Evolutionary conservation across 768 basidiomycete genomes (phyloP).

Genomic region (Tricholoma matsutake): DNA sequence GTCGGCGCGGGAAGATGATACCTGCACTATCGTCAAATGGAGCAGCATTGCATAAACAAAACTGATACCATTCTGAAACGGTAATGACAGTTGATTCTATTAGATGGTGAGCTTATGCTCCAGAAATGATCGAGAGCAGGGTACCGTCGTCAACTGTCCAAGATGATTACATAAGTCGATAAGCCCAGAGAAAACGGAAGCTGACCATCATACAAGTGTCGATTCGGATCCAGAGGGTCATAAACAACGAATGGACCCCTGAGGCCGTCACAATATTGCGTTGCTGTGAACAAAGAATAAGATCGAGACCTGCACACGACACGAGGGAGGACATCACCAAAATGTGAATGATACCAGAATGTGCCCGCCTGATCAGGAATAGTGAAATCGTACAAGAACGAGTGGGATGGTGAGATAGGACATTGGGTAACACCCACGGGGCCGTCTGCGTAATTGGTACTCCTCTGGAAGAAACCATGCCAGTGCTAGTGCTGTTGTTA

Average conservation of each 20-base stretch:
- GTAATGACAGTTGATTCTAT: slow-evolving; percentile 34
- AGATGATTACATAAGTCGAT: background rate
- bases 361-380: slow-evolving; percentile 31
- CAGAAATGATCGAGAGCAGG: background rate
- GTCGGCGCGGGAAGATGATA: slow-evolving; percentile 16
- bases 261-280: slow-evolving; percentile 20
- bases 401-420: slow-evolving; percentile 30
- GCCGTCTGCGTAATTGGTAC: slow-evolving; percentile 32
- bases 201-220: slow-evolving; percentile 4
- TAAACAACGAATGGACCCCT: slow-evolving; percentile 14
- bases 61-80: slow-evolving; percentile 38
- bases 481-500: slow-evolving; percentile 22
- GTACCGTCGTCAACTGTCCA: slow-evolving; percentile 1
- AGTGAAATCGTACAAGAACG: slow-evolving; percentile 34
- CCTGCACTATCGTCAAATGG: slow-evolving; percentile 1
- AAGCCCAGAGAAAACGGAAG: background rate
- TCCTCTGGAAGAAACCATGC: slow-evolving; percentile 32
- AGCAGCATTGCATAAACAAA: background rate
- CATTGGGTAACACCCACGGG: slow-evolving; percentile 31
- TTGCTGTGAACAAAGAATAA: slow-evolving; percentile 3
- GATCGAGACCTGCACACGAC: background rate
- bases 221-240: background rate
- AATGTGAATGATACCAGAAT: slow-evolving; percentile 17
- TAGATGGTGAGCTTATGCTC: background rate
- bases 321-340: slow-evolving; percentile 17